Base-by-base conservation (phyloP, 192 early-diverging fungal genomes). In the Coemansia reversa region DNA sequence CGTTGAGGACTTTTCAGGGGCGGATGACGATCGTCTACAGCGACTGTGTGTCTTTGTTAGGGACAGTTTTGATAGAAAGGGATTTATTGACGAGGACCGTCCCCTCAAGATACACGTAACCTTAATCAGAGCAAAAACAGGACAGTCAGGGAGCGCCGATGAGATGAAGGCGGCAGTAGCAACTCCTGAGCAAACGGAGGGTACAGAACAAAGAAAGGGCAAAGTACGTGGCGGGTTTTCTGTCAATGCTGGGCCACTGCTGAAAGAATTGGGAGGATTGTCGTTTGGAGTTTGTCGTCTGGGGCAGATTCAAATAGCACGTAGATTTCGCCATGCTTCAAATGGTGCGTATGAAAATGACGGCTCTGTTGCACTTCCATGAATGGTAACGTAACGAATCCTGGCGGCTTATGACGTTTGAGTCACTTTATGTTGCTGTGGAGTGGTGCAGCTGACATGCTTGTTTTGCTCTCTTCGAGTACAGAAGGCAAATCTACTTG, bases 1-100 rank as follows among this genome's bases (percentile, higher is more conserved):
- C 16, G 67, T 50, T 1, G 70, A 63, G 50, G 76, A 79, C 5
- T 65, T 62, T n/a, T 66, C 55, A 20, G 48, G 56, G 8, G 14
- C 12, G 7, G 30, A 47, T 1, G 32, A 30, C 5, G 54, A 52
- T 2, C 60, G 67, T 16, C 64, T 79, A 33, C 32, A 55, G 32
- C 42, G 51, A 1, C 16, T 79, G 61, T 79, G 76, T 27, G 33
- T 7, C 5, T 48, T 67, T 62, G 66, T 79, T 4, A 62, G 70
- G 5, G 51, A 48, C 16, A 39, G 32, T 35, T 79, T 79, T 47
- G 63, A 62, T n/a, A 18, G 55, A 1, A 70, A 59, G 8, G 76
- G 76, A 27, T 70, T 61, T 32, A 73, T 79, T 24, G 76, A 79
- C 55, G 76, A 73, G 22, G 67, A 61, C 57, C 76, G 76, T 22